Evolutionary conservation across 768 basidiomycete species (phyloP).

Genomic region (Rhizopogon vinicolor): DNA sequence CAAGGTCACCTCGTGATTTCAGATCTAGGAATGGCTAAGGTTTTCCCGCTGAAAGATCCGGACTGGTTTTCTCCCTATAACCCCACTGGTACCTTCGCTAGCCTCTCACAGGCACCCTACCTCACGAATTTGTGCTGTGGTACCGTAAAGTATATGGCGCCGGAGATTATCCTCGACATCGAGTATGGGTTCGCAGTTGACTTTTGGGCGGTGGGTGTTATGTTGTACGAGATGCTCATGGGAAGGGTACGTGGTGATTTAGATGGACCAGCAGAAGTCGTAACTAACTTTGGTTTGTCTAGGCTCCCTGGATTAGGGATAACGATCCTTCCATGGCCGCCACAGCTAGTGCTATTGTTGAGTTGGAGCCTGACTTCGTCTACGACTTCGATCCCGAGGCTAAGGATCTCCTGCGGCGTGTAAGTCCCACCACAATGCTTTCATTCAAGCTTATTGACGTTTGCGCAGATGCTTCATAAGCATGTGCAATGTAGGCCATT

Average conservation of each 20-base stretch:
- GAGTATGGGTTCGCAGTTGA: slow-evolving; percentile 9
- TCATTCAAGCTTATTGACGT: not conserved
- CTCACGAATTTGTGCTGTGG: slow-evolving; percentile 2
- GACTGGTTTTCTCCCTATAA: slow-evolving; percentile 5
- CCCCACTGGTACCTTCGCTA: not conserved
- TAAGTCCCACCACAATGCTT: not conserved
- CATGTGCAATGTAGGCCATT: not conserved
- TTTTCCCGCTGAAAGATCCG: slow-evolving; percentile 6
- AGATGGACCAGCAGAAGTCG: not conserved
- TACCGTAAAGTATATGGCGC: slow-evolving; percentile 8
- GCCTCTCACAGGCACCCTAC: slow-evolving; percentile 4
- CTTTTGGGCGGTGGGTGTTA: slow-evolving; percentile 10
- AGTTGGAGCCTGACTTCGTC: not conserved
- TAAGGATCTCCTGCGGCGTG: not conserved
- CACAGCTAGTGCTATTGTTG: not conserved
- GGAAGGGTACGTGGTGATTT: slow-evolving; percentile 1
- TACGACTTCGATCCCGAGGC: not conserved
- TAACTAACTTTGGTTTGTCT: not conserved
- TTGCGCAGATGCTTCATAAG: slow-evolving; percentile 7
- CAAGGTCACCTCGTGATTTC: slow-evolving; percentile 52
- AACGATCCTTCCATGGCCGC: not conserved
- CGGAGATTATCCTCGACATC: slow-evolving; percentile 3
- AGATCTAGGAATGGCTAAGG: slow-evolving; percentile 55
- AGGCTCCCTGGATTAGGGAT: slow-evolving; percentile 1
- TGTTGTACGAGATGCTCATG: slow-evolving; percentile 7